Base-by-base conservation (phyloP, 2,329 filamentous ascomycete genomes). In the Trichoderma atroviride region DNA sequence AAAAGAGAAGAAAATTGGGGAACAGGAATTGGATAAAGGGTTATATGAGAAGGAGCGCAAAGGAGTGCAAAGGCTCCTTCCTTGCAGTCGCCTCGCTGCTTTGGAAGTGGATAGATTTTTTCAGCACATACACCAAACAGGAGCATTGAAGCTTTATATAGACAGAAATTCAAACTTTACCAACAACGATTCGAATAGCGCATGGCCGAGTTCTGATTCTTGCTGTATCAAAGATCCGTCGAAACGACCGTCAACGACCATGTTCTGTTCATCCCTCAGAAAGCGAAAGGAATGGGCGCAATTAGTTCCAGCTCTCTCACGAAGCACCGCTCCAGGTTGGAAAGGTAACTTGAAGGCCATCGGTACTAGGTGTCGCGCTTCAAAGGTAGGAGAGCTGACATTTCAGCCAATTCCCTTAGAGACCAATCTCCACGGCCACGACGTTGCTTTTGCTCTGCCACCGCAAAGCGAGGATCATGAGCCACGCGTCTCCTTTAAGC, bases 381-480 rank as follows among this genome's bases (percentile, higher is more conserved):
- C 24, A 9, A 22, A 35, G 64, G 35, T 71, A 40, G 73, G 40
- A 52, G 40, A 53, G 69, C 69, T 53, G 52, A 57, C 19, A 22
- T 10, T 9, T 9, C 22, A 19, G 27, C n/a, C 22, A 33, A 68
- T n/a, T 50, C 19, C 50, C 7, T 5, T 58, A 86, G 85, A 86
- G 74, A 73, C 74, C 4, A 76, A 74, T 19, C 75, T 87, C 3
- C 73, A 76, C 19, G 80, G 78, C 2, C 82, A 86, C 71, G 85
- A 87, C 71, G 73, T 86, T 35, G 81, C 81, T 16, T 77, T 87
- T 47, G 76, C 77, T 4, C 66, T 83, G 24, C 62, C 57, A 10
- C 22, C 65, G 55, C 68, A 43, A 24, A 47, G 31, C 35, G 13
- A 3, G 9, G 29, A 29, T 11, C 37, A 29, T 6, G 35, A 19